phyloP scores from a whole-genome alignment of 2,329 filamentous ascomycete genomes.

The Xylaria polymorpha region DNA sequence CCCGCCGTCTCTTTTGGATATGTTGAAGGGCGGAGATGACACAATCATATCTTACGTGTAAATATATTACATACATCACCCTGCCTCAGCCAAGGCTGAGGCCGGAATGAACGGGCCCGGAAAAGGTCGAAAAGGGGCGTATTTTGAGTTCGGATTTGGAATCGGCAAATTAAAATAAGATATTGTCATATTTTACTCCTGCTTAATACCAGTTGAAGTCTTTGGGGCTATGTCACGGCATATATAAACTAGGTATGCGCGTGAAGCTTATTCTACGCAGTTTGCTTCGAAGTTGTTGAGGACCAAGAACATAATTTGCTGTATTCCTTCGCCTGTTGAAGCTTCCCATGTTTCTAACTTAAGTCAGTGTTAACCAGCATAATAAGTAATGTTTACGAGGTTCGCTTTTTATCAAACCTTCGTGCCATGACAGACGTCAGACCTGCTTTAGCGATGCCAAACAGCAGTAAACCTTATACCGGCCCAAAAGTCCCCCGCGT shows the following conservation, averaged over 20 bases:
- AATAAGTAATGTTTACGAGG: neutral
- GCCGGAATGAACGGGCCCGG: conserved; percentile 9
- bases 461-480: conserved; percentile 5
- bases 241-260: neutral
- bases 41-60: conserved; percentile 16
- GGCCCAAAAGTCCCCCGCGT: neutral
- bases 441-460: conserved; percentile 1
- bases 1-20: conserved; percentile 3
- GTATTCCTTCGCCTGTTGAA: neutral
- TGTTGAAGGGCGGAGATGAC: neutral
- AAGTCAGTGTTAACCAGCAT: neutral
- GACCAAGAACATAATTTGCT: neutral
- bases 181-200: neutral
- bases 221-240: neutral
- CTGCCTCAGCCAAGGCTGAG: neutral
- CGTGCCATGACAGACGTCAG: neutral
- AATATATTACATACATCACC: conserved; percentile 21
- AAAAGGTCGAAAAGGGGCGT: conserved; percentile 21
- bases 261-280: neutral
- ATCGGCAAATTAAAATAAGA: conserved; percentile 3
- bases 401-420: neutral
- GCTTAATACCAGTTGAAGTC: neutral
- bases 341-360: neutral
- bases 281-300: neutral
- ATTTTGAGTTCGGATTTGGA: conserved; percentile 12